phyloP scores from a whole-genome alignment of 345 rosid genomes.

The Microcos paniculata region DNA sequence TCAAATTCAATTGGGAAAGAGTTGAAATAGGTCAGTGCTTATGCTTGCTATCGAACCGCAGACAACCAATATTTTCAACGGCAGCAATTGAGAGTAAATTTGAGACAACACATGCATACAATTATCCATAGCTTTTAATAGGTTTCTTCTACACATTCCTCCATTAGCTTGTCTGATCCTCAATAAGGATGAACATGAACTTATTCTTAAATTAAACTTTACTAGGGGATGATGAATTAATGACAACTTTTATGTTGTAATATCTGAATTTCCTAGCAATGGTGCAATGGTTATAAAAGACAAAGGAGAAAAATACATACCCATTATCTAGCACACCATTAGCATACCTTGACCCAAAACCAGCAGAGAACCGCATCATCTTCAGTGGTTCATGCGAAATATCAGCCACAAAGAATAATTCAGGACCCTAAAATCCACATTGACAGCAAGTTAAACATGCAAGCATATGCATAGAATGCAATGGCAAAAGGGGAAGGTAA shows the following conservation, averaged over 20 bases:
- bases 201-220: conserved; percentile 1
- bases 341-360: conserved; percentile 99
- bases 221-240: neutral
- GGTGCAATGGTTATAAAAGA: neutral
- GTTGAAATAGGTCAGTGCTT: neutral
- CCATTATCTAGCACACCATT: conserved; percentile 95
- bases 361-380: conserved; percentile 94
- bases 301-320: conserved; percentile 37
- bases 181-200: neutral
- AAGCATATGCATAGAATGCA: neutral
- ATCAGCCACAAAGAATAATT: conserved; percentile 91
- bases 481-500: neutral
- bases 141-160: neutral
- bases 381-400: too few species aligned
- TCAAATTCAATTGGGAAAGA: neutral
- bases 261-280: neutral
- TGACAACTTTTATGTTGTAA: neutral
- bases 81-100: neutral
- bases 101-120: neutral
- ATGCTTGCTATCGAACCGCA: neutral
- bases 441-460: neutral
- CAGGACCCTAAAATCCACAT: conserved; percentile 74
- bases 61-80: neutral
- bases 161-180: neutral
- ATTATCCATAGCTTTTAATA: neutral